Percentiles rank a stretch among this genome's conserved stretches.
Conservation (phyloP, 192 early-diverging fungal species). For the Phycomyces blakesleeanus region DNA sequence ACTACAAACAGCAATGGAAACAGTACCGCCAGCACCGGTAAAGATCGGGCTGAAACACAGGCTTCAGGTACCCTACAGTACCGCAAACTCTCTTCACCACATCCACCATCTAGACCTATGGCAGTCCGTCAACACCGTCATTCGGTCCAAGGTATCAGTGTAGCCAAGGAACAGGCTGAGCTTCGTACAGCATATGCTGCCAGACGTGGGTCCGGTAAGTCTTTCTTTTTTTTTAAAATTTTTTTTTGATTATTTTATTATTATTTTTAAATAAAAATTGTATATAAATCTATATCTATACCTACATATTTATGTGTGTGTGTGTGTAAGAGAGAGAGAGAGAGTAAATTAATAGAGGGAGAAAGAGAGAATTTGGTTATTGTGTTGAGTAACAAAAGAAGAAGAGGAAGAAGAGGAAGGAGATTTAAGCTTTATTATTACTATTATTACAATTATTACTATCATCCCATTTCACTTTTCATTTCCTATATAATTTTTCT, state of each 20-base stretch:
- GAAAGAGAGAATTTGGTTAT: too few species aligned
- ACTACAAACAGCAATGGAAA: not conserved
- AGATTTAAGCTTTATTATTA: too few species aligned
- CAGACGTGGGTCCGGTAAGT: constrained; percentile 14
- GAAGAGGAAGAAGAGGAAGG: not conserved
- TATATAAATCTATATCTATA: too few species aligned
- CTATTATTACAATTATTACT: too few species aligned
- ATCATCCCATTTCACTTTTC: too few species aligned
- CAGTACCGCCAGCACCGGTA: too few species aligned
- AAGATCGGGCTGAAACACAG: not conserved
- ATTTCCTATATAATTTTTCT: too few species aligned
- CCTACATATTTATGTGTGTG: too few species aligned
- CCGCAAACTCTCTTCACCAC: not conserved
- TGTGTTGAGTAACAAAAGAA: not conserved
- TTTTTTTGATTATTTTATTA: too few species aligned
- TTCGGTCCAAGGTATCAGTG: constrained; percentile 33
- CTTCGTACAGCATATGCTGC: constrained; percentile 16
- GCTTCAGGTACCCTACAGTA: constrained; percentile 1
- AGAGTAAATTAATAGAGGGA: too few species aligned
- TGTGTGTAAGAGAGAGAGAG: too few species aligned
- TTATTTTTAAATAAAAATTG: not conserved
- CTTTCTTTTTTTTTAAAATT: too few species aligned
- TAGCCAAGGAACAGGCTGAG: constrained; percentile 33
- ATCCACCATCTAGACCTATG: constrained; percentile 5
- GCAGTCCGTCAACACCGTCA: constrained; percentile 28